Base-by-base conservation (phyloP, 2,329 filamentous ascomycete species). In the Macrophomina phaseolina region DNA sequence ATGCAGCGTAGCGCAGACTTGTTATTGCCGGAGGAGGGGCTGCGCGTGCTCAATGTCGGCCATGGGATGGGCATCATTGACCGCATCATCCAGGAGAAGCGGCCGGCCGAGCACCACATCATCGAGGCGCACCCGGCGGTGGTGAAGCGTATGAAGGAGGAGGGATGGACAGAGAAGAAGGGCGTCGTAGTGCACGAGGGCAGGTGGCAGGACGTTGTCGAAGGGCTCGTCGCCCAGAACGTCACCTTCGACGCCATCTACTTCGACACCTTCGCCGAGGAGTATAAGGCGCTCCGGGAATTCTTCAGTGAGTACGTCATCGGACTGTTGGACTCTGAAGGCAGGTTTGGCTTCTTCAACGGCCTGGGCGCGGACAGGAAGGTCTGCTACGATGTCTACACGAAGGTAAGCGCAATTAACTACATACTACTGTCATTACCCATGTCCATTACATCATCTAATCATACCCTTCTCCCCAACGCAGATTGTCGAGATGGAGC, bases 211-310 rank as follows among this genome's bases (percentile, higher is more conserved):
- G 82, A 84, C 48, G 73, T 84, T 8, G 74, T 84, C 1, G 81
- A 81, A 1, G 75, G 75, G 42, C 76, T 84, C 0, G 74, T 82
- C 3, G 79, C 80, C 67, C 74, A 81, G 67, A 80, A 78, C 46
- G 75, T 74, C 23, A 67, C 77, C 7, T 81, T 84, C 64, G 82
- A 85, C 68, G 82, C 78, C 11, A 83, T 99, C 71, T 99, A 98
- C 82, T 98, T 97, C 75, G 95, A 99, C 76, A 99, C 95, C 0
- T 98, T 98, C 78, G 95, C 93, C 6, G 95, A 99, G 80, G 92
- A 95, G 70, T 99, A 98, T 79, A 83, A 84, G 2, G 91, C 94
- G 76, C 87, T 98, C 34, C 90, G 90, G 55, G 84, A 89, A 68
- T 97, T 98, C 81, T 97, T 98, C 77, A 90, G 87, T 2, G 95